Conservation (phyloP, 805 yeast genomes). For the Ogataea ramenticola region DNA sequence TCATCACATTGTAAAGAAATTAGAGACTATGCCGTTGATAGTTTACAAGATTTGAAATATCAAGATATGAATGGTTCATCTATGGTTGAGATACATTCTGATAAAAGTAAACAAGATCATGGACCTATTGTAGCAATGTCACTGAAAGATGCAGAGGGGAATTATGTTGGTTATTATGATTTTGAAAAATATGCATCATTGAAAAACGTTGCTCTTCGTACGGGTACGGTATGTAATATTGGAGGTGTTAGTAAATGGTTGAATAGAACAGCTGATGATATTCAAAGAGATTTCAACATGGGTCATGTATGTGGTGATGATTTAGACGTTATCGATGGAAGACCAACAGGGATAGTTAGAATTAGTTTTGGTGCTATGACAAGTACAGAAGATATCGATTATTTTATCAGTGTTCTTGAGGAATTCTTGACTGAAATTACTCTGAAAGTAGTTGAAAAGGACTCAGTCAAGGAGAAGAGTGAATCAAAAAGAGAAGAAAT, state of each 20-base stretch:
- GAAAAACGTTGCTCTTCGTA: constrained; percentile 27
- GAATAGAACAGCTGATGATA: constrained; percentile 19
- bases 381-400: constrained; percentile 24
- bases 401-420: constrained; percentile 17
- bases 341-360: constrained; percentile 34
- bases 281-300: constrained; percentile 18
- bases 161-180: constrained; percentile 30
- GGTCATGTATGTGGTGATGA: constrained; percentile 39
- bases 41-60: constrained; percentile 16
- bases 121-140: constrained; percentile 36
- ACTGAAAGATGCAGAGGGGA: constrained; percentile 16
- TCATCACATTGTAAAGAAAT: constrained; percentile 19
- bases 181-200: constrained; percentile 27
- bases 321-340: constrained; percentile 29
- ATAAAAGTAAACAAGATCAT: neutral
- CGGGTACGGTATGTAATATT: constrained; percentile 37
- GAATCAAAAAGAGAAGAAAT: neutral
- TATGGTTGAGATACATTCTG: constrained; percentile 20
- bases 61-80: constrained; percentile 8
- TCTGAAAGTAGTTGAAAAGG: no score
- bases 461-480: no score
- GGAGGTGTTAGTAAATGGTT: constrained; percentile 29
- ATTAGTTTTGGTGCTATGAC: constrained; percentile 36
- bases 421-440: constrained; percentile 19
- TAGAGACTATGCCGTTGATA: constrained; percentile 17